Evolutionary conservation across 441 rosid genomes (phyloP), one percentile per base, ranked within the genome.

Genomic region (Corymbia citriodora): DNA sequence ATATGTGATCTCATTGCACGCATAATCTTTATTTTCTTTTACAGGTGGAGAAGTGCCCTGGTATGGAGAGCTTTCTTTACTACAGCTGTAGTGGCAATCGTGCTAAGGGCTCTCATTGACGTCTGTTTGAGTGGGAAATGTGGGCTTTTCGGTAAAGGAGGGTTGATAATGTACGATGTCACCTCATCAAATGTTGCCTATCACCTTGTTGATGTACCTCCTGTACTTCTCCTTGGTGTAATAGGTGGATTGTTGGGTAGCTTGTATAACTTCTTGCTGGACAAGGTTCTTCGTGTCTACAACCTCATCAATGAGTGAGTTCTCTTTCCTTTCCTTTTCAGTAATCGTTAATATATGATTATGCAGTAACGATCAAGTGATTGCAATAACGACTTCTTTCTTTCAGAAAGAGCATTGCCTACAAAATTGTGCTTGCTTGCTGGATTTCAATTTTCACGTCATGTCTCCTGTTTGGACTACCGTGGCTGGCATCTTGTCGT

Each of bases 11-110:
- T 87, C 53, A 33, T 82, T 90, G 23, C 53, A n/a, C 1, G 48
- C 88, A 68, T 53, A 57, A 55, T 48, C 87, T 57, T 57, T 87
- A 79, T 92, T 91, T 55, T 70, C 59, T 91, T 88, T 79, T 94
- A 92, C 93, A 97, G 99, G 99, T 97, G 99, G 99, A 94, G 97
- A 93, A 97, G 99, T 94, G 95, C 97, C 63, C 98, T 97, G 79
- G 91, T 97, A 18, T 97, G 99, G 98, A 96, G 99, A 93, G 94
- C 95, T 89, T 97, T 97, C 95, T 97, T 97, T 91, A 93, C 99
- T n/a, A 95, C 99, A n/a, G 98, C 99, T 68, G 91, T 96, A 65
- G 98, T 97, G 91, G 99, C 98, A 55, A 93, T 97, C 55, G 93
- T 97, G 53, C 97, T 97, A 61, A 94, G 99, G 88, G 98, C 98